Evolutionary conservation across 257 asterid species (phyloP), one percentile per base, ranked within the genome.

Genomic region (Linderniella brevidens): DNA sequence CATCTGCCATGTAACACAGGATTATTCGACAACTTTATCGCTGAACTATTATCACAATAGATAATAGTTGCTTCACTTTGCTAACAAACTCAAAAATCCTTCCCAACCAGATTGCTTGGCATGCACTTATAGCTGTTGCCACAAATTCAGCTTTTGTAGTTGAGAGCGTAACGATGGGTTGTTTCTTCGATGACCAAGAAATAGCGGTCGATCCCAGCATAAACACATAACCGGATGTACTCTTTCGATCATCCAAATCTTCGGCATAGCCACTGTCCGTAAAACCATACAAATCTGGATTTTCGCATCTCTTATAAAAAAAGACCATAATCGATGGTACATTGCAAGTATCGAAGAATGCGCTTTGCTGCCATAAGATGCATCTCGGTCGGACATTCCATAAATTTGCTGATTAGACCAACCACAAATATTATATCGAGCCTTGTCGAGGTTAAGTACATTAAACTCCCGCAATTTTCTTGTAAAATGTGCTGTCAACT

Each of bases 111-210:
- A 37, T 37, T 39, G 41, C 58, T 54, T 54, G 42, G 13, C 15
- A 41, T 0, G 11, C 45, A 1, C 29, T 11, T 0, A 14, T 17
- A 15, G 35, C 44, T 7, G 39, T 53, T 17, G 59, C 53, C 12
- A 46, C 41, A 42, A 37, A 50, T 9, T 56, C 56, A 0, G 50
- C 58, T 16, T 58, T 46, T 11, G 49, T 47, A 6, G 50, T 52
- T 0, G 58, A 50, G n/a, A 48, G 59, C 9, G 61, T 59, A 8
- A 58, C 46, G 0, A 25, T 25, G 6, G 57, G 52, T 36, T 46
- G 44, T 15, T 59, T 60, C 35, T 49, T 64, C 0, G 66, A 64
- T 2, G 38, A 10, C 64, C 64, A 55, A 4, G 57, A 45, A 8
- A 65, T 55, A 3, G 36, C 9, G 0, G 56, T 37, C 25, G 57